Evolutionary conservation across 441 rosid species (phyloP).

Genomic region (Jatropha podagrica): DNA sequence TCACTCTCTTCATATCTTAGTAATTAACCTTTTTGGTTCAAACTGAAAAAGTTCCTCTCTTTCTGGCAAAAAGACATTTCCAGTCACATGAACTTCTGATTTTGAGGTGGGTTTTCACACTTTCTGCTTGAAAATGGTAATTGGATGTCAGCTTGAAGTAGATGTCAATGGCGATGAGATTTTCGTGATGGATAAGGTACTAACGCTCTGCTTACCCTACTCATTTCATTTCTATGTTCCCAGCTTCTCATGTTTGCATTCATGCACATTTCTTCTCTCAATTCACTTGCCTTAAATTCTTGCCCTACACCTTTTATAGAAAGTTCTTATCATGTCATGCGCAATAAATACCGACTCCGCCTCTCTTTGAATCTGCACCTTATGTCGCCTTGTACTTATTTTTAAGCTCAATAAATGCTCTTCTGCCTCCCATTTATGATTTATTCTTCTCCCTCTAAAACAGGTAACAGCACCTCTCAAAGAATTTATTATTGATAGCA

Average conservation of each 20-base stretch:
- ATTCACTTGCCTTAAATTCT: neutral
- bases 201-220: neutral
- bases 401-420: neutral
- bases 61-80: slow-evolving; percentile 17
- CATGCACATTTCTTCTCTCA: no score
- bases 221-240: neutral
- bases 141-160: slow-evolving; percentile 43
- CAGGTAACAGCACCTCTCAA: neutral
- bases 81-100: slow-evolving; percentile 11
- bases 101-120: slow-evolving; percentile 13
- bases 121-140: slow-evolving; percentile 33
- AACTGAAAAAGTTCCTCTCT: slow-evolving; percentile 18
- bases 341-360: neutral
- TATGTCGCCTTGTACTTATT: neutral
- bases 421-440: slow-evolving; percentile 4
- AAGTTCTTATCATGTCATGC: neutral
- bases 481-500: slow-evolving; percentile 11
- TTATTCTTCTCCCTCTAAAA: neutral
- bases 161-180: slow-evolving; percentile 54
- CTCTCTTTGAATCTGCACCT: neutral
- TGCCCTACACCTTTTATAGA: neutral
- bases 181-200: slow-evolving; percentile 58
- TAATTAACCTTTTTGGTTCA: slow-evolving; percentile 1
- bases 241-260: neutral
- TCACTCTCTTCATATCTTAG: slow-evolving; percentile 5